Evolutionary conservation across 306 rosid species (phyloP).

Genomic region (Ziziphus jujuba): DNA sequence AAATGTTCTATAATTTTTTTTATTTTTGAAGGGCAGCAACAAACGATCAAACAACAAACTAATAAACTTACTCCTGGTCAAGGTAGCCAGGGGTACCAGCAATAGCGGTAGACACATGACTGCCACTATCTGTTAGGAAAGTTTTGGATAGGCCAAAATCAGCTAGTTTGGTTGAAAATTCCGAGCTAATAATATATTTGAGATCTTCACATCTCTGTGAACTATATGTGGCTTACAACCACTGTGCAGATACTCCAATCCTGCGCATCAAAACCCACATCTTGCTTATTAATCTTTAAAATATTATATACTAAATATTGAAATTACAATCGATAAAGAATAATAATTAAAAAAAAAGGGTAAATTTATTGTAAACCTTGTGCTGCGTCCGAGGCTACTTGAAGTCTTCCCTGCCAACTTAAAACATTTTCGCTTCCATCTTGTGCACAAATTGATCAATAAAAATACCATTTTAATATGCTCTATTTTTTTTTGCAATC

Average conservation of each 20-base stretch:
- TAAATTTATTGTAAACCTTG: slow-evolving; percentile 21
- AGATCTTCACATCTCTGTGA: slow-evolving; percentile 38
- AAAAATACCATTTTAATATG: not conserved
- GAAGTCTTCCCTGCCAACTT: slow-evolving; percentile 33
- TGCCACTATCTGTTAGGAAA: slow-evolving; percentile 27
- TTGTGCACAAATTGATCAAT: no score
- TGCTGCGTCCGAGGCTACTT: slow-evolving; percentile 34
- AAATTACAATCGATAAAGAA: no score
- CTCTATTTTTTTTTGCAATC: not conserved
- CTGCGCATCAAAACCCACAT: slow-evolving; percentile 10
- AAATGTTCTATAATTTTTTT: no score
- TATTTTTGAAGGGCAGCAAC: no score
- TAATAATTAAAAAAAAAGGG: not conserved
- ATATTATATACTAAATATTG: no score
- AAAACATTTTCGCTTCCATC: not conserved
- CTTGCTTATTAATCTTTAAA: not conserved
- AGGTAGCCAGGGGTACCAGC: slow-evolving; percentile 40
- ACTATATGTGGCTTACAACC: slow-evolving; percentile 42
- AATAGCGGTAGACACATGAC: slow-evolving; percentile 24
- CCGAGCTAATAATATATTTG: slow-evolving; percentile 36
- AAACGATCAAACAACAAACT: no score
- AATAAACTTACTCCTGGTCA: slow-evolving; percentile 31
- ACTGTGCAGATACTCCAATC: slow-evolving; percentile 44
- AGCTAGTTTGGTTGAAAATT: slow-evolving; percentile 38
- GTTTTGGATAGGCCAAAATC: slow-evolving; percentile 41